Percentiles rank a stretch among this genome's conserved stretches.
These are phyloP conservation scores for Tardiomyces depauwii DNA, from an alignment of 1,139 yeast genomes.

Conservation along the genomic window DNA sequence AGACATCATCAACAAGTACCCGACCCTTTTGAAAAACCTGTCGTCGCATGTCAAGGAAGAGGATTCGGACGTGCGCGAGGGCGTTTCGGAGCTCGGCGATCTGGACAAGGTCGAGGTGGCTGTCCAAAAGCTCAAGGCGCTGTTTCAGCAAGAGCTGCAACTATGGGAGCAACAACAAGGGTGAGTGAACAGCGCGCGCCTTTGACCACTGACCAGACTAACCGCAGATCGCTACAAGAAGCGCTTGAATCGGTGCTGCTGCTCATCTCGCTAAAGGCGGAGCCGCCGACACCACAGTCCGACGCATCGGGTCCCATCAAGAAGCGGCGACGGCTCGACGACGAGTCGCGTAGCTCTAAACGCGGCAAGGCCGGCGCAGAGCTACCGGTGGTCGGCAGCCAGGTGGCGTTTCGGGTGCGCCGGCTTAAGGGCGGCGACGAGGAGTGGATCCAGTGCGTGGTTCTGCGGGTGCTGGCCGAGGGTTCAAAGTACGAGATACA, in stretches of 20 bases:
- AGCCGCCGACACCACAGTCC: not conserved
- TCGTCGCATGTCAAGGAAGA: not conserved
- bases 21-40: not conserved
- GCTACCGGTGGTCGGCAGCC: constrained; percentile 45
- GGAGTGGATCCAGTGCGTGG: constrained; percentile 97
- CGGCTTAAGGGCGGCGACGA: constrained; percentile 50
- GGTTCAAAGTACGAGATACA: constrained; percentile 68
- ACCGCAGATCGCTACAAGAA: not conserved
- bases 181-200: too few species aligned
- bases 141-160: not conserved
- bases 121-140: not conserved
- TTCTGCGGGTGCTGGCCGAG: constrained; percentile 63
- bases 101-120: not conserved
- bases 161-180: not conserved
- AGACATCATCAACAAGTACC: not conserved
- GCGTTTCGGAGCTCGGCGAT: not conserved
- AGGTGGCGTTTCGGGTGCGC: constrained; percentile 74
- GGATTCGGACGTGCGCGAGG: not conserved
- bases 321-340: not conserved
- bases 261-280: not conserved
- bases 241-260: not conserved
- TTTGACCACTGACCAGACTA: not conserved
- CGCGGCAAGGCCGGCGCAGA: not conserved
- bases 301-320: not conserved
- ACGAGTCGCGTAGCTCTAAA: not conserved